Percentiles rank a stretch among this genome's conserved stretches.
phyloP scores from a whole-genome alignment of 2,329 filamentous ascomycete genomes.

The Cordyceps militaris region DNA sequence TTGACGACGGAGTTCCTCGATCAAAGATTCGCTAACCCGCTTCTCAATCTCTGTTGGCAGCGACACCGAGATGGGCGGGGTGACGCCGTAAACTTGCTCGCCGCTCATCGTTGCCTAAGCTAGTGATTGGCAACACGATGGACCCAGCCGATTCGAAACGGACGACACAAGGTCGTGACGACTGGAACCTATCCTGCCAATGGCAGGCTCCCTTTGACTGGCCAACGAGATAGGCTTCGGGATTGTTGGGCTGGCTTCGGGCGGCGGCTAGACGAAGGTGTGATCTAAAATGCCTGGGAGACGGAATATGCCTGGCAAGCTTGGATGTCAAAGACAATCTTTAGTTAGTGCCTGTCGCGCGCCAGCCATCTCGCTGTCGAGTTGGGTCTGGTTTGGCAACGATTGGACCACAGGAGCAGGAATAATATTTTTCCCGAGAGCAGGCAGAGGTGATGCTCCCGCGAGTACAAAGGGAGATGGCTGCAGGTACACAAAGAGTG shows the following conservation, averaged over 20 bases:
- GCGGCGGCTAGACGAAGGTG: slow-evolving; percentile 1
- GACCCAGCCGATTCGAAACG: not conserved
- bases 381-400: not conserved
- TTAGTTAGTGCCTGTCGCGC: not conserved
- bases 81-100: slow-evolving; percentile 56
- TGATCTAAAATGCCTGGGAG: not conserved
- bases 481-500: not conserved
- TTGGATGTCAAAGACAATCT: slow-evolving; percentile 1
- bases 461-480: slow-evolving; percentile 5
- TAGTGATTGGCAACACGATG: not conserved
- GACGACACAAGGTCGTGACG: not conserved
- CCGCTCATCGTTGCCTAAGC: slow-evolving; percentile 25
- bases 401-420: not conserved
- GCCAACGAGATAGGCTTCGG: not conserved
- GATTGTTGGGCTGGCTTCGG: not conserved
- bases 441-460: not conserved
- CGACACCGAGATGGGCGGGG: slow-evolving; percentile 70
- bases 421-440: slow-evolving; percentile 1
- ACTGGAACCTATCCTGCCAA: slow-evolving; percentile 4
- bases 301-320: not conserved
- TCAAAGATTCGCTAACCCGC: slow-evolving; percentile 67
- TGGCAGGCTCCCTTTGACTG: slow-evolving; percentile 1
- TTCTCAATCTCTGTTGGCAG: slow-evolving; percentile 73
- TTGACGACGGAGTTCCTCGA: slow-evolving; percentile 78
- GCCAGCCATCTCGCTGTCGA: not conserved